These are phyloP conservation scores for Macrophomina pseudophaseolina DNA, from an alignment of 2,329 filamentous ascomycete species.

Conservation along the genomic window DNA sequence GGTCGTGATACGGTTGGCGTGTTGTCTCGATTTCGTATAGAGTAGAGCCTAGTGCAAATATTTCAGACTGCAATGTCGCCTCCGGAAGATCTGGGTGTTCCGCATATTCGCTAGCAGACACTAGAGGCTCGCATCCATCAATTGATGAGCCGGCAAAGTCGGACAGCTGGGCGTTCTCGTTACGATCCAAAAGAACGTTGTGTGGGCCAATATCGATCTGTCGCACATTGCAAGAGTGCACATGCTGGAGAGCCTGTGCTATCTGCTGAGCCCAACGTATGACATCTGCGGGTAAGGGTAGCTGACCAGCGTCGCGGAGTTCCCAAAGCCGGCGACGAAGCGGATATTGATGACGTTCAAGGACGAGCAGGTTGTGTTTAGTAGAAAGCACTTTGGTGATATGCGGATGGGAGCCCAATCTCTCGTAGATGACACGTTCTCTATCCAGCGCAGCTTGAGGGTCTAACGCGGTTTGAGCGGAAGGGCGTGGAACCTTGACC, in stretches of 20 bases:
- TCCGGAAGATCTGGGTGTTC: constrained; percentile 21
- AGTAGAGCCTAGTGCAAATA: constrained; percentile 31
- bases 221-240: constrained; percentile 29
- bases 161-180: constrained; percentile 29
- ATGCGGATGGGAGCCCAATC: constrained; percentile 26
- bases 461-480: constrained; percentile 1
- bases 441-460: constrained; percentile 17
- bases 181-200: constrained; percentile 31
- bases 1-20: constrained; percentile 27
- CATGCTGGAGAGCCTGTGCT: constrained; percentile 28
- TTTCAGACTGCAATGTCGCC: constrained; percentile 28
- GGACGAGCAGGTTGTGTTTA: background rate
- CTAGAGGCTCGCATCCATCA: constrained; percentile 28
- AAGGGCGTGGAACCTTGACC: constrained; percentile 14
- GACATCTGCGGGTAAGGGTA: constrained; percentile 11
- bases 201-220: constrained; percentile 31
- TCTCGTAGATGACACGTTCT: constrained; percentile 25
- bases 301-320: constrained; percentile 11
- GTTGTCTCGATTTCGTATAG: constrained; percentile 31
- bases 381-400: constrained; percentile 5
- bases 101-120: constrained; percentile 4
- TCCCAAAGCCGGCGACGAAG: constrained; percentile 25
- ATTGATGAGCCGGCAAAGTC: constrained; percentile 33
- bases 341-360: constrained; percentile 24
- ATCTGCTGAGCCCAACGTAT: constrained; percentile 30